phyloP scores from a whole-genome alignment of 2,329 filamentous ascomycete species.

The Biscogniauxia marginata region DNA sequence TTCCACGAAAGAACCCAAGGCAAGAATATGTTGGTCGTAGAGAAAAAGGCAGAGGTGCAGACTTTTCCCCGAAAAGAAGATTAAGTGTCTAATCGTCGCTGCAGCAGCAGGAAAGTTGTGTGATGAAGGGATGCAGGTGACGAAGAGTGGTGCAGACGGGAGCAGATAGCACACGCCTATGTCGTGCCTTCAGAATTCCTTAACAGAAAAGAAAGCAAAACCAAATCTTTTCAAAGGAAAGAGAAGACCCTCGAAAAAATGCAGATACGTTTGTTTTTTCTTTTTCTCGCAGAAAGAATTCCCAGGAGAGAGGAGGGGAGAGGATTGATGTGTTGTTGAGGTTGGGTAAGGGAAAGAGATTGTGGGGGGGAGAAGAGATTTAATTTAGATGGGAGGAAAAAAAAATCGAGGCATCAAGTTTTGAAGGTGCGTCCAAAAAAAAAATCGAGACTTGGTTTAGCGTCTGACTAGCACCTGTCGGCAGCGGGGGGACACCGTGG shows the following conservation, averaged over 20 bases:
- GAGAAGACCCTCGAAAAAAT: slow-evolving; percentile 34
- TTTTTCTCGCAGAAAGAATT: slow-evolving; percentile 29
- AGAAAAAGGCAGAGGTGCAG: not conserved
- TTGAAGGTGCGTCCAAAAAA: no score
- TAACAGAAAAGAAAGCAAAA: slow-evolving; percentile 40
- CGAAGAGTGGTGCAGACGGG: not conserved
- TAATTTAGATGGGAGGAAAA: slow-evolving; percentile 24
- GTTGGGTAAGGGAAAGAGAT: slow-evolving; percentile 23
- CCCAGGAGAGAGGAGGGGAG: slow-evolving; percentile 9
- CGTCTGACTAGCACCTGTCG: not conserved
- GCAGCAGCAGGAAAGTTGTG: slow-evolving; percentile 12
- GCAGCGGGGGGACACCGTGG: not conserved
- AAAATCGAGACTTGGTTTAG: not conserved
- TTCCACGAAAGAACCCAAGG: not conserved
- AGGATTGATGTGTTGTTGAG: slow-evolving; percentile 21
- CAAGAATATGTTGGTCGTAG: not conserved
- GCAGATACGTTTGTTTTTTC: slow-evolving; percentile 22
- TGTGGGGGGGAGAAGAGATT: slow-evolving; percentile 28
- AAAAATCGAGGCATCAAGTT: slow-evolving; percentile 26
- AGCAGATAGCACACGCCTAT: slow-evolving; percentile 5
- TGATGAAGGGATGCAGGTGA: slow-evolving; percentile 21
- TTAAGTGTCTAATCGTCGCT: not conserved
- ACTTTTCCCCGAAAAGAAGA: not conserved
- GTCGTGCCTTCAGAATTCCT: slow-evolving; percentile 39
- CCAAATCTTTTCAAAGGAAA: slow-evolving; percentile 45